A percentile compares a stretch with the other conserved stretches of the same genome.
Conservation (phyloP, 441 rosid species). For the Corymbia citriodora region DNA sequence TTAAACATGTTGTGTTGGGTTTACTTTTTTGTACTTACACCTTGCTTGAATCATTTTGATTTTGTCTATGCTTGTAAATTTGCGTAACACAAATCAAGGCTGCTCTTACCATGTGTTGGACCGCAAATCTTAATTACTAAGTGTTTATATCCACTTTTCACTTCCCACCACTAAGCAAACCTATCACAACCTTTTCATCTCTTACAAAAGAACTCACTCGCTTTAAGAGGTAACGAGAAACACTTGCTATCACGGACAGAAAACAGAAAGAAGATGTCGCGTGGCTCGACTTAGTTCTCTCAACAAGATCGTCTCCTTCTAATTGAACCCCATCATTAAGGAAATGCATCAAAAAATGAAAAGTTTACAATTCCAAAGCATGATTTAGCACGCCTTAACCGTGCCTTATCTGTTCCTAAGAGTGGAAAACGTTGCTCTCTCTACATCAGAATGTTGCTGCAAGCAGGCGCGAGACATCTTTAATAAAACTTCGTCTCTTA, state of each 20-base stretch:
- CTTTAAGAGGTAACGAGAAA: neutral
- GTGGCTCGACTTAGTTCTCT: neutral
- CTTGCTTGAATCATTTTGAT: neutral
- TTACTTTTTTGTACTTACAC: neutral
- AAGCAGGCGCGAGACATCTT: neutral
- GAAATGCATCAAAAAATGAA: neutral
- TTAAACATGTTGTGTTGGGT: neutral
- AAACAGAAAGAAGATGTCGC: neutral
- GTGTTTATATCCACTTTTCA: too few relatives aligned
- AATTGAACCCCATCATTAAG: neutral
- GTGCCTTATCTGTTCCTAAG: neutral
- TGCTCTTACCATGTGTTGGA: neutral
- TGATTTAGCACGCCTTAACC: neutral
- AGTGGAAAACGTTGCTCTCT: neutral
- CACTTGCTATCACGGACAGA: neutral
- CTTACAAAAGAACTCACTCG: neutral
- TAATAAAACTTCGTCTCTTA: neutral
- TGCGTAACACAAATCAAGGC: neutral
- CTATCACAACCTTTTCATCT: fast-evolving
- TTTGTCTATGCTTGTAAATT: neutral
- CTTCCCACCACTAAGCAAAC: neutral
- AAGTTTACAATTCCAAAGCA: neutral
- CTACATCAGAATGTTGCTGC: neutral
- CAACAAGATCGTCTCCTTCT: neutral
- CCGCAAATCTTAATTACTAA: neutral